phyloP scores from a whole-genome alignment of 768 basidiomycete genomes.

The Clitopilus hobsonii region DNA sequence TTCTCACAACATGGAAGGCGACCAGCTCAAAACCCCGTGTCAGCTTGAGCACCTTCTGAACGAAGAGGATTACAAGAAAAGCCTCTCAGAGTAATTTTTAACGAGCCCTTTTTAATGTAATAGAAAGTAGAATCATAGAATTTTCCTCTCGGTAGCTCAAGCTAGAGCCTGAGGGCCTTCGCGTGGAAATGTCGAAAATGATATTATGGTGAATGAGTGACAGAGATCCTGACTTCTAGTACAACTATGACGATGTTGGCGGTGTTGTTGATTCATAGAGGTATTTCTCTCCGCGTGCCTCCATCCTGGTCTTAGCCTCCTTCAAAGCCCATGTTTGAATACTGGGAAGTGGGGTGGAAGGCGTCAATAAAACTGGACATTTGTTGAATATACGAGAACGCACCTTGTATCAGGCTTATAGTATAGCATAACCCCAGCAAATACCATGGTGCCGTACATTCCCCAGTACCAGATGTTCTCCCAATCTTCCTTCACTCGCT shows the following conservation, averaged over 20 bases:
- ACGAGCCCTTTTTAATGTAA: background rate
- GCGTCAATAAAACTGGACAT: conserved; percentile 2
- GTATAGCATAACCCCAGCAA: conserved; percentile 73
- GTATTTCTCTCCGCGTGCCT: conserved; percentile 87
- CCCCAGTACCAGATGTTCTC: conserved; percentile 88
- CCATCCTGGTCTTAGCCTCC: conserved; percentile 88
- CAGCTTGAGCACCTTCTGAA: conserved; percentile 72
- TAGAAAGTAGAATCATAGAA: background rate
- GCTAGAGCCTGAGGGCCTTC: background rate
- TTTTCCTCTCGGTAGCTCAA: background rate
- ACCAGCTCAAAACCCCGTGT: conserved; percentile 2
- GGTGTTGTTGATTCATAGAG: conserved; percentile 65
- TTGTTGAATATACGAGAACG: no score
- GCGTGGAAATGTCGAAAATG: background rate
- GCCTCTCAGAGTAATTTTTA: background rate
- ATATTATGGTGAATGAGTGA: background rate
- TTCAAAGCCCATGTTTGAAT: conserved; percentile 90
- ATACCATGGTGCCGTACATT: conserved; percentile 84
- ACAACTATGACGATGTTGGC: conserved; percentile 22
- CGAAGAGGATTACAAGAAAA: conserved; percentile 65
- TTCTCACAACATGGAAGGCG: background rate
- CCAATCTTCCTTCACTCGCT: conserved; percentile 86
- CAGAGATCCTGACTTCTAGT: conserved; percentile 13
- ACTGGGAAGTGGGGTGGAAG: conserved; percentile 31
- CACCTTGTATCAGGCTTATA: conserved; percentile 95